phyloP scores from a whole-genome alignment of 495 filamentous ascomycete species.

The Annulohypoxylon moriforme region DNA sequence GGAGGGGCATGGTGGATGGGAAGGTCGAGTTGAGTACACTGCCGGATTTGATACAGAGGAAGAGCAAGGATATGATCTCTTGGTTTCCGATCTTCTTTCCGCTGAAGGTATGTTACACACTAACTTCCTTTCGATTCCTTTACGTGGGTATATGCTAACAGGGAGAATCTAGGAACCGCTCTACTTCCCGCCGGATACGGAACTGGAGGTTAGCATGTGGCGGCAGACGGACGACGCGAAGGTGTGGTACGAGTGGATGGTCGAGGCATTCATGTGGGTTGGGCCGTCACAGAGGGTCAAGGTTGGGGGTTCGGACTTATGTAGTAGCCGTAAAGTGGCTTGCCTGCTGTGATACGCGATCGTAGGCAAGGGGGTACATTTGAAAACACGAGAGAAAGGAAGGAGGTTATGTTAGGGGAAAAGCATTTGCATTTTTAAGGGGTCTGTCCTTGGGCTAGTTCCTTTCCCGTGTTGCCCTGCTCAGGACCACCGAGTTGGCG shows the following conservation, averaged over 20 bases:
- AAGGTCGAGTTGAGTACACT: slow-evolving; percentile 90
- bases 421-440: slow-evolving; percentile 36
- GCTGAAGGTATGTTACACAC: slow-evolving; percentile 74
- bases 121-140: background rate
- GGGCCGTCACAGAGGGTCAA: slow-evolving; percentile 73
- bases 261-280: slow-evolving; percentile 79
- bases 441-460: slow-evolving; percentile 4
- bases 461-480: slow-evolving; percentile 11
- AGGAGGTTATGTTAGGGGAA: slow-evolving; percentile 18
- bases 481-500: slow-evolving; percentile 11
- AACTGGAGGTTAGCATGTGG: slow-evolving; percentile 92
- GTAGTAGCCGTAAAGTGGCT: slow-evolving; percentile 88
- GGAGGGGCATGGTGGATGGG: slow-evolving; percentile 38
- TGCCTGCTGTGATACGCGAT: slow-evolving; percentile 81
- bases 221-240: slow-evolving; percentile 92
- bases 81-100: slow-evolving; percentile 99
- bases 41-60: slow-evolving; percentile 88
- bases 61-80: slow-evolving; percentile 96
- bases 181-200: slow-evolving; percentile 84
- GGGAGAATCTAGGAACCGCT: slow-evolving; percentile 74
- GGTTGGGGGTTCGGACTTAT: slow-evolving; percentile 83
- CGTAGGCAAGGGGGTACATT: background rate
- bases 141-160: slow-evolving; percentile 20
- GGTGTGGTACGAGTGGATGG: slow-evolving; percentile 99
- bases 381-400: slow-evolving; percentile 11